A percentile compares a stretch with the other conserved stretches of the same genome.
These are phyloP conservation scores for Paragyromitra xinjiangensis DNA, from an alignment of 495 filamentous ascomycete genomes.

Conservation along the genomic window DNA sequence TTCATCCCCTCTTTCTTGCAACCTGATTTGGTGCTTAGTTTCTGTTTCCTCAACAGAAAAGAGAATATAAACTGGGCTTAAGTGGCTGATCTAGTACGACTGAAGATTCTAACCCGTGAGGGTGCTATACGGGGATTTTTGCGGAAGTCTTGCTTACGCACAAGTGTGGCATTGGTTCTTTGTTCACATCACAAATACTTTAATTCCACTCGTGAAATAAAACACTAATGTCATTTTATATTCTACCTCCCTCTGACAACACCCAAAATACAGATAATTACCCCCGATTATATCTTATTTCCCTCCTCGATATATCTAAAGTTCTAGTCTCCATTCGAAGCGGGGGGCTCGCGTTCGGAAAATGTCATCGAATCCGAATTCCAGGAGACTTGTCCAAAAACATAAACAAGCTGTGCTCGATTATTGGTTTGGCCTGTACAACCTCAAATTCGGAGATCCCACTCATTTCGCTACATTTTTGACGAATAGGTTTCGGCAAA, in stretches of 20 bases:
- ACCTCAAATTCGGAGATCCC: slow-evolving; percentile 31
- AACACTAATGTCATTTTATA: background rate
- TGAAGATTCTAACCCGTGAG: no score
- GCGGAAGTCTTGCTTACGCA: background rate
- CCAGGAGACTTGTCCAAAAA: slow-evolving; percentile 4
- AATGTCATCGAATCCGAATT: background rate
- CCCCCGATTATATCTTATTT: background rate
- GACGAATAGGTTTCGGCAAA: background rate
- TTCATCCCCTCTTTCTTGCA: no score
- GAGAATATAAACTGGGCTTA: no score
- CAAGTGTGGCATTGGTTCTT: background rate
- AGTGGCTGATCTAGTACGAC: no score
- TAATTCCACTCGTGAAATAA: no score
- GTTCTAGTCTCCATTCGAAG: background rate
- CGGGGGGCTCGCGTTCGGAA: background rate
- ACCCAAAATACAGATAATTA: background rate
- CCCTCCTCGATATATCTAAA: background rate
- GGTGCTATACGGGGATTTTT: no score
- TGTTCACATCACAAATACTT: background rate
- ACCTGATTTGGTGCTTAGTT: no score
- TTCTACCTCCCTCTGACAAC: background rate
- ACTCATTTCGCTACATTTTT: slow-evolving; percentile 19
- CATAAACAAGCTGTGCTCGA: slow-evolving; percentile 29
- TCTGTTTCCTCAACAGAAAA: no score
- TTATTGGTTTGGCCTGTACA: slow-evolving; percentile 34